Percentiles rank a stretch among this genome's conserved stretches.
These are phyloP conservation scores for Pleurotus eryngii DNA, from an alignment of 768 basidiomycete species.

Conservation along the genomic window DNA sequence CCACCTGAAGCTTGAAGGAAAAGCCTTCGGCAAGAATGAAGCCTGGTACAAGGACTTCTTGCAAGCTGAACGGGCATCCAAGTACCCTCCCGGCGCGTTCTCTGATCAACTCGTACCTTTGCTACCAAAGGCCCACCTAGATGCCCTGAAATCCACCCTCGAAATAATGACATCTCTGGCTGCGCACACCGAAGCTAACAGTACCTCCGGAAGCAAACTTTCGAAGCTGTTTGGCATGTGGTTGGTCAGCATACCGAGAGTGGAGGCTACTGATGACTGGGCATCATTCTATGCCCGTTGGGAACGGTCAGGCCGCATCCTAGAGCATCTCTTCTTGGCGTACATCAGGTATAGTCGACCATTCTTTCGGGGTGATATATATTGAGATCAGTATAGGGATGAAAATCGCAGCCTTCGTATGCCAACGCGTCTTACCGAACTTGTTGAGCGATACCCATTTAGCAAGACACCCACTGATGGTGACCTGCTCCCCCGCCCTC, in stretches of 20 bases:
- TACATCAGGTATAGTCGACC: constrained; percentile 54
- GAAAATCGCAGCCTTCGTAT: constrained; percentile 52
- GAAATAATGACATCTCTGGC: constrained; percentile 69
- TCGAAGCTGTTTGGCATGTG: constrained; percentile 73
- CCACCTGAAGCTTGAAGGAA: constrained; percentile 61
- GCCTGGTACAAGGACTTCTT: constrained; percentile 69
- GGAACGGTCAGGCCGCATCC: constrained; percentile 67
- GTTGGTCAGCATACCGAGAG: constrained; percentile 52
- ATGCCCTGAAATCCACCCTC: constrained; percentile 55
- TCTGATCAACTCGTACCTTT: constrained; percentile 58
- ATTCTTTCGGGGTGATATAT: not conserved
- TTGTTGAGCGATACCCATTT: constrained; percentile 71
- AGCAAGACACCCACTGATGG: constrained; percentile 30
- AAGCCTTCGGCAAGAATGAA: constrained; percentile 57
- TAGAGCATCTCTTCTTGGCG: constrained; percentile 77
- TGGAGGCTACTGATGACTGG: constrained; percentile 57
- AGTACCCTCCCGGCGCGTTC: constrained; percentile 65
- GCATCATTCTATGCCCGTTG: constrained; percentile 65
- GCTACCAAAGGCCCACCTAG: constrained; percentile 54
- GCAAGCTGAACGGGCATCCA: constrained; percentile 51
- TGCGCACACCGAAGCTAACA: constrained; percentile 66
- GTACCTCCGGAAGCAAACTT: constrained; percentile 76
- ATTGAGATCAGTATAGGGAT: constrained; percentile 38
- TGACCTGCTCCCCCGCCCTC: constrained; percentile 56
- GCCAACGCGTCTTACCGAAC: constrained; percentile 68